Base-by-base conservation (phyloP, 257 asterid genomes). In the Craterostigma plantagineum region DNA sequence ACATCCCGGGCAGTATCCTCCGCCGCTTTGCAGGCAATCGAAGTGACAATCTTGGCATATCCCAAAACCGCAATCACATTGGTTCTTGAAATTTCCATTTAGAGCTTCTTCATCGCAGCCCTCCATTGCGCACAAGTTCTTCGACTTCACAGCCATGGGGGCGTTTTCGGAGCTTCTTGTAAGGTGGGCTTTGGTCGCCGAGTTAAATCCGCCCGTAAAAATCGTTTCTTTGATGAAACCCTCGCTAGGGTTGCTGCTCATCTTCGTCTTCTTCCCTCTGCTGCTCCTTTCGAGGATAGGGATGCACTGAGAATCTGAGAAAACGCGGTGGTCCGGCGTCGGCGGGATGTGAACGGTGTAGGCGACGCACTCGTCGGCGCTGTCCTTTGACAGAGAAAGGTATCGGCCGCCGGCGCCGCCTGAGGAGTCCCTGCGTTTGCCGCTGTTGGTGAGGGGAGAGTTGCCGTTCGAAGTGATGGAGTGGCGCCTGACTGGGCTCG, bases 331-430 rank as follows among this genome's bases (percentile, higher is more conserved):
- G 13, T 87, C 92, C 0, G 98, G 95, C 4, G 93, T 87, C 0
- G 72, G 75, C 12, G 98, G 95, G 14, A 82, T 76, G 2, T 87
- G 98, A 17, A 87, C 98, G 0, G 93, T 82, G 66, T 87, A 87
- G 4, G 83, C 90, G 0, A 76, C 92, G 46, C 60, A 79, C 39
- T 87, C 95, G 0, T 86, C 95, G 0, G 65, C 36, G 52, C 81
- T 67, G 50, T 81, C 92, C 53, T 76, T 79, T 2, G 90, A 69
- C 50, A 79, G 49, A 8, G 93, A 70, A 12, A 87, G 79, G 49
- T 69, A 71, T 41, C 93, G 63, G 11, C 74, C 81, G 1, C 76
- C n/a, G n/a, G n/a, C 73, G 14, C 63, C 63, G 42, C 61, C 42
- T 2, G 68, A 45, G 38, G 81, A 60, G 47, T 56, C 55, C 23